A percentile compares a stretch with the other conserved stretches of the same genome.
Conservation (phyloP, 2,329 filamentous ascomycete genomes). For the Tolypocladium endophyticum region DNA sequence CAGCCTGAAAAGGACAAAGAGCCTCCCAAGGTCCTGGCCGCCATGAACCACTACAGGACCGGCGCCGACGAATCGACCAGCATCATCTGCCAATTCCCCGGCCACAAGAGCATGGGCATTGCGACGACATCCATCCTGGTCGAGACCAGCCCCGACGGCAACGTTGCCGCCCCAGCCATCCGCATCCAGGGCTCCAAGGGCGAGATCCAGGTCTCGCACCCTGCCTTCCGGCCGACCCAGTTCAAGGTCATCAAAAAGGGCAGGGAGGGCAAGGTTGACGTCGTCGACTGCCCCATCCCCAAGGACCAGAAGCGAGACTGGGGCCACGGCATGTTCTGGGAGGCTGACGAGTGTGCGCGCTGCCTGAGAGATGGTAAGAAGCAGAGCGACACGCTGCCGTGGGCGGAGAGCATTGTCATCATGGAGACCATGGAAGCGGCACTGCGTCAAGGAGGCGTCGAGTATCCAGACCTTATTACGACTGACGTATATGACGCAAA, state of each 20-base stretch:
- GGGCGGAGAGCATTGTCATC: constrained; percentile 69
- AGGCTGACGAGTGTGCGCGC: constrained; percentile 68
- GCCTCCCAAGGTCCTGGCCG: constrained; percentile 55
- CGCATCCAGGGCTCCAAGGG: constrained; percentile 72
- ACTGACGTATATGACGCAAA: constrained; percentile 47
- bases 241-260: constrained; percentile 53
- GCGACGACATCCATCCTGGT: constrained; percentile 57
- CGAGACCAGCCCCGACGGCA: constrained; percentile 48
- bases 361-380: constrained; percentile 67
- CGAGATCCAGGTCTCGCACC: constrained; percentile 70
- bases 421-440: constrained; percentile 63
- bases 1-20: constrained; percentile 59
- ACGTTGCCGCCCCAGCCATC: constrained; percentile 54
- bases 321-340: constrained; percentile 84
- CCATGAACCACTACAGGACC: constrained; percentile 63
- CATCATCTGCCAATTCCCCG: constrained; percentile 66
- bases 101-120: constrained; percentile 58
- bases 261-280: constrained; percentile 33
- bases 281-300: constrained; percentile 43
- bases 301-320: constrained; percentile 34
- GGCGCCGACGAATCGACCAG: constrained; percentile 71
- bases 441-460: constrained; percentile 40
- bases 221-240: constrained; percentile 57
- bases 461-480: constrained; percentile 45
- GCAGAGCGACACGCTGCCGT: constrained; percentile 61